Evolutionary conservation across 2,329 filamentous ascomycete genomes (phyloP), one percentile per base, ranked within the genome.

Genomic region (Onygenales sp.): DNA sequence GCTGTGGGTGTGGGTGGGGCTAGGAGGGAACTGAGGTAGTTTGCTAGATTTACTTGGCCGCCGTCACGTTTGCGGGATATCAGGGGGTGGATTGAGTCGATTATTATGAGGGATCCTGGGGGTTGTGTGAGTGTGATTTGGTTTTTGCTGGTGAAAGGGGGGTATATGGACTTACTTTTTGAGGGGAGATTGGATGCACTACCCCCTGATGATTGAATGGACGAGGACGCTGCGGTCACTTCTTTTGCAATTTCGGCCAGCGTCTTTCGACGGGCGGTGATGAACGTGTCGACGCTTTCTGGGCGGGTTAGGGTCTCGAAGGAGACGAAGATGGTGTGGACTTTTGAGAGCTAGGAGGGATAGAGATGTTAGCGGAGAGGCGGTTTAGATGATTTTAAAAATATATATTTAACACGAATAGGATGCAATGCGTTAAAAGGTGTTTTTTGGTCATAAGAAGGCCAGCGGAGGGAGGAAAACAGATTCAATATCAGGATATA

Each of bases 1-100:
- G 4, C 63, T 47, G 5, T 62, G 55, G 39, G 63, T 49, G 32
- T 57, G 61, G 14, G 63, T 6, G 88, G 85, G 2, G 78, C 76
- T 60, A 88, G 80, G 54, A 85, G 77, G 53, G 80, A 82, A 27
- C 84, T 87, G 49, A 93, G 83, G 65, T 88, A 90, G 53, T 77
- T 73, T 11, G 83, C 80, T 8, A 88, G 75, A 57, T 79, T 76
- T 37, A 82, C 75, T 1, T 80, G 74, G 56, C 77, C 70, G 2
- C 73, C 64, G 31, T 78, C 70, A 36, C 57, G 62, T 8, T 52
- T 54, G 17, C 64, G 61, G 48, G 60, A 66, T 33, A 70, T 70
- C 3, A 95, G 76, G 3, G 82, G 77, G 64, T 91, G 85, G 11
- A 96, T 79, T 2, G 83, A 83, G 74, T 96, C 91, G 61, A 96